phyloP scores from a whole-genome alignment of 768 basidiomycete species.

The Neoboletus subvelutipes region DNA sequence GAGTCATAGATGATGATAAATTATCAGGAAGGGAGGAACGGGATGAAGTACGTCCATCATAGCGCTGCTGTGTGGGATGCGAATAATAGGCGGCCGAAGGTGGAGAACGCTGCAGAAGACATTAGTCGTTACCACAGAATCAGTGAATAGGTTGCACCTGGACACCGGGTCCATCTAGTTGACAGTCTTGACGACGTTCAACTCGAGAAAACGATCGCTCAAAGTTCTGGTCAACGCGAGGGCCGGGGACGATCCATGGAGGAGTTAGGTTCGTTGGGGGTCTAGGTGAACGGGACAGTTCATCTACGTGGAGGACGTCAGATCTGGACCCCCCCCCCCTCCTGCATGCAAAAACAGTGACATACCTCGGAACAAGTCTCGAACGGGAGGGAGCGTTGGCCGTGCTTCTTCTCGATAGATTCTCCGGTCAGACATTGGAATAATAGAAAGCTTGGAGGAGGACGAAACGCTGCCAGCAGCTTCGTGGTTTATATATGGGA shows the following conservation, averaged over 20 bases:
- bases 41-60: slow-evolving; percentile 25
- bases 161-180: slow-evolving; percentile 30
- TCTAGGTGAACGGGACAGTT: slow-evolving; percentile 44
- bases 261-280: slow-evolving; percentile 38
- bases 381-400: slow-evolving; percentile 69
- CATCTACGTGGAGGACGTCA: slow-evolving; percentile 35
- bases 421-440: slow-evolving; percentile 32
- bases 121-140: slow-evolving; percentile 2
- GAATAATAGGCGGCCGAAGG: slow-evolving; percentile 21
- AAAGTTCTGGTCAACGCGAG: slow-evolving; percentile 33
- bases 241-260: slow-evolving; percentile 46
- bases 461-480: slow-evolving; percentile 1
- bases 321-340: background rate
- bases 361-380: slow-evolving; percentile 64
- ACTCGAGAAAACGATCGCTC: slow-evolving; percentile 27
- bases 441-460: slow-evolving; percentile 15
- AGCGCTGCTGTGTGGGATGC: slow-evolving; percentile 25
- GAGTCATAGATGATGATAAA: slow-evolving; percentile 23
- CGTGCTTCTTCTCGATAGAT: slow-evolving; percentile 34
- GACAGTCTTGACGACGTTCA: slow-evolving; percentile 26
- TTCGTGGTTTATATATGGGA: slow-evolving; percentile 27
- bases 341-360: background rate
- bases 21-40: slow-evolving; percentile 20
- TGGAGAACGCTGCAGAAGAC: slow-evolving; percentile 21
- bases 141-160: slow-evolving; percentile 24